Evolutionary conservation across 306 rosid species (phyloP).

Genomic region (Carpinus fangiana): DNA sequence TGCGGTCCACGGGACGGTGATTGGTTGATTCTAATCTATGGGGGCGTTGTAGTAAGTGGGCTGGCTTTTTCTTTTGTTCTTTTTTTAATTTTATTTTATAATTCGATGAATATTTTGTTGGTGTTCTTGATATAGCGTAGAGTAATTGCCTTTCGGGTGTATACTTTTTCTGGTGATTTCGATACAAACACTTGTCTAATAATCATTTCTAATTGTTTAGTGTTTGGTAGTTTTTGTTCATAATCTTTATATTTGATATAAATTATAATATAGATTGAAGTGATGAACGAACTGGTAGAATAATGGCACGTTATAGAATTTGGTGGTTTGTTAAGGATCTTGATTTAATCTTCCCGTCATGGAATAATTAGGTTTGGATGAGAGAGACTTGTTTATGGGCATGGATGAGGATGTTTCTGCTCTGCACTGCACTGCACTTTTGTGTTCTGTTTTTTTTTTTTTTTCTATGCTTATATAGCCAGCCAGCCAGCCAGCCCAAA

Average conservation of each 20-base stretch:
- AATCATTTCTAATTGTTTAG: constrained; percentile 29
- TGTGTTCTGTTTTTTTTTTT: too few species aligned
- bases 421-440: too few species aligned
- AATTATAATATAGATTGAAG: too few species aligned
- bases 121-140: constrained; percentile 33
- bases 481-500: too few species aligned
- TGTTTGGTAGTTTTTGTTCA: constrained; percentile 4
- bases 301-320: background rate
- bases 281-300: constrained; percentile 4
- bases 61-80: constrained; percentile 6
- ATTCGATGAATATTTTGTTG: constrained; percentile 22
- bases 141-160: constrained; percentile 15
- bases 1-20: constrained; percentile 43
- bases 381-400: too few species aligned
- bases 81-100: background rate
- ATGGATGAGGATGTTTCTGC: too few species aligned
- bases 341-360: too few species aligned
- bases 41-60: constrained; percentile 20
- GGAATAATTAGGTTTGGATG: too few species aligned
- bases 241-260: constrained; percentile 5
- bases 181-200: constrained; percentile 30
- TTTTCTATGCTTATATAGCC: too few species aligned
- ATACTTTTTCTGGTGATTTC: constrained; percentile 17
- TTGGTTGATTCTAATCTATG: constrained; percentile 8
- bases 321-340: background rate